These are phyloP conservation scores for Leccinum uliginosum DNA, from an alignment of 768 basidiomycete species.

Conservation along the genomic window DNA sequence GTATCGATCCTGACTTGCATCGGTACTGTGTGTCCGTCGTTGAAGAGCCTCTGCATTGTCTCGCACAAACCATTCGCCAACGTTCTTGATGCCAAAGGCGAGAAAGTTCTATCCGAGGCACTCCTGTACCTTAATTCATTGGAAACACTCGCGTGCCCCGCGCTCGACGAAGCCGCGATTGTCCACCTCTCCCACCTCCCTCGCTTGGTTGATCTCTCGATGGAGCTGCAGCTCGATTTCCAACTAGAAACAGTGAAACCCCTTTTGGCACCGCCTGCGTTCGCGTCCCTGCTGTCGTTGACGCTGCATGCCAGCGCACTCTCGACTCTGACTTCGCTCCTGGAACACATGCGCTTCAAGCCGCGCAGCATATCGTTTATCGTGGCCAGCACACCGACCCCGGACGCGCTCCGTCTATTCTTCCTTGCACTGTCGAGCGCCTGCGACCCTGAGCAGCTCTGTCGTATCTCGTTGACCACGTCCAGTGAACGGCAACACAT, in stretches of 20 bases:
- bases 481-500: not conserved
- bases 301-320: constrained; percentile 9
- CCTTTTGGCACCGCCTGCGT: constrained; percentile 11
- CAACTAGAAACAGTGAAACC: constrained; percentile 13
- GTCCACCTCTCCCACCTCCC: constrained; percentile 22
- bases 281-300: constrained; percentile 11
- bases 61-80: not conserved
- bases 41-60: constrained; percentile 12
- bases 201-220: constrained; percentile 9
- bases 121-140: constrained; percentile 17
- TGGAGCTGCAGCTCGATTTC: constrained; percentile 14
- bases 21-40: constrained; percentile 17
- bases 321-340: constrained; percentile 16
- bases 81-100: constrained; percentile 8
- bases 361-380: constrained; percentile 15
- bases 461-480: constrained; percentile 8
- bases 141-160: constrained; percentile 15
- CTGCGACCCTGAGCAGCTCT: constrained; percentile 9
- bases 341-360: constrained; percentile 16
- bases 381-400: constrained; percentile 7
- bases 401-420: constrained; percentile 20
- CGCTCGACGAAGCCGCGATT: constrained; percentile 20
- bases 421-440: constrained; percentile 16
- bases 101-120: constrained; percentile 20
- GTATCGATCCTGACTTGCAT: constrained; percentile 19